Base-by-base conservation (phyloP, 1,284 basidiomycete species). In the Ustilago crameri region DNA sequence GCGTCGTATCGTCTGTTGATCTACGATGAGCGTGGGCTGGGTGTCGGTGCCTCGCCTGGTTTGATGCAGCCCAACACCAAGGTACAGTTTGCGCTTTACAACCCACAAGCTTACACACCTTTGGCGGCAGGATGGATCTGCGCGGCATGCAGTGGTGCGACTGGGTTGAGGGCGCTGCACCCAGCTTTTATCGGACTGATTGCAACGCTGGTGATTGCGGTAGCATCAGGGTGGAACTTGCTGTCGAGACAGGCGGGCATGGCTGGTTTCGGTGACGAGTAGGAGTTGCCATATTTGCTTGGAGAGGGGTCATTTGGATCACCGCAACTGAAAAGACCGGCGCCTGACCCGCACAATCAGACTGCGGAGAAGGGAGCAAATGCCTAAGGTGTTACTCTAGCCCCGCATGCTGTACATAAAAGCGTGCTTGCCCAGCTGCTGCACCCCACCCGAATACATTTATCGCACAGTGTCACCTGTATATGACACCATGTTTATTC, bases 1-100 rank as follows among this genome's bases (percentile, higher is more conserved):
- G 81, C 76, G 9, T 78, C 74, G 50, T 83, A 83, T 43, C 61
- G 81, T 3, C 63, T 83, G 46, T 22, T 74, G 35, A 73, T 83
- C 55, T 80, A 74, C 34, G 81, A 83, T 41, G 80, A 82, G 56
- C 64, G 78, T 1, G 81, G 81, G 0, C 46, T 69, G 32, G 42
- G 42, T 8, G 73, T 64, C 3, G 72, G 57, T 23, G 58, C 68
- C 9, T 51, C 38, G 3, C 72, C 75, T 12, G 81, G 81, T 9
- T 30, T 64, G 37, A 74, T 83, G 60, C 51, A 67, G 56, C 74
- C 79, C 20, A 83, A 82, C 62, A 75, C 70, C 42, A 67, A 64
- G 58, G 76, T 81, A 2, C 49, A 78, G 23, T 83, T 83, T 58
- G 76, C 81, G 1, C 63, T 83, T 38, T 83, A 83, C 60, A 80